Percentiles rank a stretch among this genome's conserved stretches.
These are phyloP conservation scores for Neoboletus magnificus DNA, from an alignment of 768 basidiomycete genomes.

Conservation along the genomic window DNA sequence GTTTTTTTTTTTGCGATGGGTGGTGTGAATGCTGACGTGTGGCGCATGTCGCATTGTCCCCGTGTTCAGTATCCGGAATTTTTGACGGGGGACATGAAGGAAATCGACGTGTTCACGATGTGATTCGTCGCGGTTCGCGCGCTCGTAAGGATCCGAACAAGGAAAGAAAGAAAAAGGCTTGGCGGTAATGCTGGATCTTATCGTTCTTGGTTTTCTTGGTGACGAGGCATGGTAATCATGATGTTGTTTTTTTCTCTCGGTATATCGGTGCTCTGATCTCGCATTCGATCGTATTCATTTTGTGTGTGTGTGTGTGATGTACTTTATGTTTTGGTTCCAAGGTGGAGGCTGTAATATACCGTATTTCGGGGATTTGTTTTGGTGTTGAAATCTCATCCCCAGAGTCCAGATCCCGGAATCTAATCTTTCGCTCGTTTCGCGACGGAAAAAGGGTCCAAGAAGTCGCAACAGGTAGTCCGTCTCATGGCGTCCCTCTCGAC, in stretches of 20 bases:
- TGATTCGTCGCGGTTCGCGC: conserved; percentile 2
- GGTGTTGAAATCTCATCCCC: neutral
- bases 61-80: conserved; percentile 24
- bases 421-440: conserved; percentile 93
- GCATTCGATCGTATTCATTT: neutral
- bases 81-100: conserved; percentile 30
- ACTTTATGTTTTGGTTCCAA: neutral
- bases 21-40: neutral
- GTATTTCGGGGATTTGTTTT: neutral
- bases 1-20: neutral
- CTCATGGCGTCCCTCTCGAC: conserved; percentile 99
- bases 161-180: neutral
- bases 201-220: neutral
- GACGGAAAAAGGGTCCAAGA: conserved; percentile 86
- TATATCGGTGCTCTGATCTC: neutral
- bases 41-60: neutral
- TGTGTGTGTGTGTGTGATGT: neutral
- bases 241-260: neutral
- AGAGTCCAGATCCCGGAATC: too few species aligned
- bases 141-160: too few species aligned
- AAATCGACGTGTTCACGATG: conserved; percentile 35
- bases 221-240: neutral
- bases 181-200: neutral
- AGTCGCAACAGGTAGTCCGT: conserved; percentile 95
- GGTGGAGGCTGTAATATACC: neutral